Evolutionary conservation across 495 filamentous ascomycete genomes (phyloP), one percentile per base, ranked within the genome.

Genomic region (Tuber calosporum): DNA sequence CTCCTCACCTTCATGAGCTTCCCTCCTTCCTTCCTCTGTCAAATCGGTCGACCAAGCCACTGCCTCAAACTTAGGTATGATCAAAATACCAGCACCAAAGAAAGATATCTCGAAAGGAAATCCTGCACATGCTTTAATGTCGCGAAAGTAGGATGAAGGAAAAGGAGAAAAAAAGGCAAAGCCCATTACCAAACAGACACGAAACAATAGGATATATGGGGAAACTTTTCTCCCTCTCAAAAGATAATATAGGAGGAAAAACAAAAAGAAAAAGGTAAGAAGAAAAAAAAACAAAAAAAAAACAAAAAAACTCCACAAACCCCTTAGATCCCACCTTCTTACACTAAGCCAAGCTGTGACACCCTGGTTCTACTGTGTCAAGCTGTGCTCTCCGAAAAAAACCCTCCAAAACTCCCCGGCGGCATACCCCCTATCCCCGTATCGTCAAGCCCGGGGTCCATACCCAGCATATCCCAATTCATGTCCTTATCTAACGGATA

Each of bases 401-500:
- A 77, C 7, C 77, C 76, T 8, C 58, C 62, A 67, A 70, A 74
- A 53, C 67, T 70, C 41, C 74, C 71, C 9, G 48, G 17, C 11
- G 69, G 34, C 68, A 76, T 71, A 39, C 53, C 26, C 9, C 74
- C 68, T 36, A 74, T 66, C 34, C 39, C 82, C 69, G 62, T 19
- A 42, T 66, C 38, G 26, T 73, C 71, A 69, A 74, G 77, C 8
- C 40, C 39, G 26, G 74, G 41, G 26, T 74, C 73, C n/a, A 74
- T 40, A 30, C 71, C 76, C 9, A 79, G 20, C 67, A 79, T 41
- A n/a, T 79, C 77, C 76, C 76, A 71, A 17, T 72, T 67, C 39
- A 74, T 62, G 39, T 79, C 68, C 45, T 78, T 79, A n/a, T 58
- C 45, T 13, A 74, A 68, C 19, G 70, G 70, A 69, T 79, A 73